Conservation (phyloP, 148 eudicot species). For the Persicaria maculosa region DNA sequence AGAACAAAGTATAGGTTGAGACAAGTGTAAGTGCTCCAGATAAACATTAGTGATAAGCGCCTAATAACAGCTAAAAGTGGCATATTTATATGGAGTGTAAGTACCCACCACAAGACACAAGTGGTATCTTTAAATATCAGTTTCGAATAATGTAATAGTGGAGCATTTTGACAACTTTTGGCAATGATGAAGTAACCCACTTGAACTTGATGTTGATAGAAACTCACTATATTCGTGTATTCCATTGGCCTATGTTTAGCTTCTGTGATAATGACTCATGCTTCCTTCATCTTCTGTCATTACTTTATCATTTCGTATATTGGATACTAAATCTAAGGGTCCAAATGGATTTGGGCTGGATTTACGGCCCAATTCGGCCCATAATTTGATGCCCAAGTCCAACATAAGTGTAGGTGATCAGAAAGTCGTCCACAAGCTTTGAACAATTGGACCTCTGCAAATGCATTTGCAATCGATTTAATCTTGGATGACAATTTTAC, state of each 20-base stretch:
- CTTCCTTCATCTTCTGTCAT: neutral
- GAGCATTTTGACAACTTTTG: neutral
- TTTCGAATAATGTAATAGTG: neutral
- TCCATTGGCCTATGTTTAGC: neutral
- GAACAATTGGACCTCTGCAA: too few relatives aligned
- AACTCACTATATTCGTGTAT: neutral
- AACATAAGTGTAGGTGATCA: too few relatives aligned
- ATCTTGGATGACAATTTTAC: too few relatives aligned
- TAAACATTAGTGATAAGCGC: neutral
- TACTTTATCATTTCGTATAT: neutral
- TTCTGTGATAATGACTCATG: neutral
- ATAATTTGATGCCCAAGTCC: too few relatives aligned
- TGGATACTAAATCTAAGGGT: too few relatives aligned
- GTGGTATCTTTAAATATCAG: neutral
- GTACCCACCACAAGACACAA: neutral
- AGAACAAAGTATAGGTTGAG: neutral
- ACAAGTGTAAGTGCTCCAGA: neutral
- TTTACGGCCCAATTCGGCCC: too few relatives aligned
- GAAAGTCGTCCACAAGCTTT: too few relatives aligned
- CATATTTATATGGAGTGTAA: neutral
- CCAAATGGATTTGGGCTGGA: too few relatives aligned
- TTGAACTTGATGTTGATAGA: neutral
- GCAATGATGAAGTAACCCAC: neutral
- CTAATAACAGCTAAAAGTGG: neutral
- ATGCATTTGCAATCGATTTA: too few relatives aligned